Percentiles rank a stretch among this genome's conserved stretches.
Evolutionary conservation across 2,329 filamentous ascomycete species (phyloP).

Genomic region (Colletotrichum tofieldiae): DNA sequence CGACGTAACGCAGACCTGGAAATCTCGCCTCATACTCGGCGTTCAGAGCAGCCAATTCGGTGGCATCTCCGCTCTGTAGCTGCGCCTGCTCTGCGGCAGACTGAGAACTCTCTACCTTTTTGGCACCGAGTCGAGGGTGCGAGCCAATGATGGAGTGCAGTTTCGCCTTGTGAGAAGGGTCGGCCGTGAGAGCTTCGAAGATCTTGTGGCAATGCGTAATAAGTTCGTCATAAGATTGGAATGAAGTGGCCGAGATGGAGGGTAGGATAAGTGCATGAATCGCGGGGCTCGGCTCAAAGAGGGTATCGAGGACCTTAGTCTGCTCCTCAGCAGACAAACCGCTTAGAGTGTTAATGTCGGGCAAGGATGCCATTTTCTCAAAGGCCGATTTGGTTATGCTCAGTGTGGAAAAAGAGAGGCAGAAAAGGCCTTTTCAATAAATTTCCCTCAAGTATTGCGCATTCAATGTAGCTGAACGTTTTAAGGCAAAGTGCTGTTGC

Average conservation of each 20-base stretch:
- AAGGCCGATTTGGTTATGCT: not conserved
- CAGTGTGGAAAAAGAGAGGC: not conserved
- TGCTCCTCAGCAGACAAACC: slow-evolving; percentile 70
- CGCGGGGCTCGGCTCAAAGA: slow-evolving; percentile 86
- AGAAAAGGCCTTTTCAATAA: not conserved
- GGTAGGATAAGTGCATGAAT: slow-evolving; percentile 82
- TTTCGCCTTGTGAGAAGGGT: slow-evolving; percentile 62
- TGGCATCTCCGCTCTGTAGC: slow-evolving; percentile 69
- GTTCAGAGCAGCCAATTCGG: slow-evolving; percentile 79
- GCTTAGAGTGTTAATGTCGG: slow-evolving; percentile 70
- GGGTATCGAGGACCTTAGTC: slow-evolving; percentile 76
- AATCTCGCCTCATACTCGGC: slow-evolving; percentile 84
- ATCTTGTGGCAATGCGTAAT: slow-evolving; percentile 77
- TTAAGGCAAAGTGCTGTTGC: slow-evolving; percentile 10
- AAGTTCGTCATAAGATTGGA: slow-evolving; percentile 78
- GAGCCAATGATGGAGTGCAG: slow-evolving; percentile 83
- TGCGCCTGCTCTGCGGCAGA: slow-evolving; percentile 88
- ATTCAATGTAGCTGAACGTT: not conserved
- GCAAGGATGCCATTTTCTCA: slow-evolving; percentile 60
- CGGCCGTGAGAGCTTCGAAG: slow-evolving; percentile 72
- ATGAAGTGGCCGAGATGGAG: slow-evolving; percentile 70
- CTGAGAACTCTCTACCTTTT: slow-evolving; percentile 85
- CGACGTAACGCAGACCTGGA: slow-evolving; percentile 88
- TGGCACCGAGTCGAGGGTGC: slow-evolving; percentile 87
- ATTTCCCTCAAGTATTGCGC: not conserved